Base-by-base conservation (phyloP, 495 filamentous ascomycete species). In the Penicillium maclennaniae region DNA sequence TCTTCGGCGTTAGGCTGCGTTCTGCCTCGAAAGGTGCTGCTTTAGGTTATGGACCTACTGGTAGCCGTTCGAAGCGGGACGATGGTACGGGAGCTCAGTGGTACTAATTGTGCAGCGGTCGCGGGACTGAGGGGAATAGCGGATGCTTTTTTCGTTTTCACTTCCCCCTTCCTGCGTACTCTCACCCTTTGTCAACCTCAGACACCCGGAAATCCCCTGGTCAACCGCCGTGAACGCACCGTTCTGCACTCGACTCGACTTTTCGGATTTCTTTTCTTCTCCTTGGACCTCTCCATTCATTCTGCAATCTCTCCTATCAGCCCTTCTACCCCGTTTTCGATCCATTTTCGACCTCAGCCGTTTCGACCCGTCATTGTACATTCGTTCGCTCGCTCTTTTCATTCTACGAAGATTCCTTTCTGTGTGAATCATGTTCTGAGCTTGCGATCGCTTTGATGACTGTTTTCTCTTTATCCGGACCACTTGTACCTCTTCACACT, bases 1-100 rank as follows among this genome's bases (percentile, higher is more conserved):
- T 88, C 83, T 87, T 79, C 87, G 86, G 81, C 86, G 85, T 83
- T 84, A 95, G 90, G 89, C 88, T 92, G 77, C 90, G 88, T 81
- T 92, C 89, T 79, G 87, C 89, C 81, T 90, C 88, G 58, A 92
- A 90, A 75, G 87, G 84, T 73, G 85, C 86, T 79, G 85, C 83
- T 79, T 77, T 78, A 67, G 69, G 70, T 77, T 81, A 84, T 75
- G 75, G 80, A 77, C 79, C 84, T 72, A 81, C 83, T 67, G 78
- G 78, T 67, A 83, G 88, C 72, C 87, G 86, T 69, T 81, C 84
- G 69, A 88, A 89, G 82, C 88, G 86, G 79, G 82, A 85, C 61
- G 81, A 85, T 72, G 74, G 79, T 55, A 68, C 70, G 58, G 76
- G 74, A 67, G 76, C 70, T 61, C 81, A 82, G 62, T 85, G 81